Evolutionary conservation across 2,329 filamentous ascomycete genomes (phyloP), one percentile per base, ranked within the genome.

Genomic region (Alternaria sp.): DNA sequence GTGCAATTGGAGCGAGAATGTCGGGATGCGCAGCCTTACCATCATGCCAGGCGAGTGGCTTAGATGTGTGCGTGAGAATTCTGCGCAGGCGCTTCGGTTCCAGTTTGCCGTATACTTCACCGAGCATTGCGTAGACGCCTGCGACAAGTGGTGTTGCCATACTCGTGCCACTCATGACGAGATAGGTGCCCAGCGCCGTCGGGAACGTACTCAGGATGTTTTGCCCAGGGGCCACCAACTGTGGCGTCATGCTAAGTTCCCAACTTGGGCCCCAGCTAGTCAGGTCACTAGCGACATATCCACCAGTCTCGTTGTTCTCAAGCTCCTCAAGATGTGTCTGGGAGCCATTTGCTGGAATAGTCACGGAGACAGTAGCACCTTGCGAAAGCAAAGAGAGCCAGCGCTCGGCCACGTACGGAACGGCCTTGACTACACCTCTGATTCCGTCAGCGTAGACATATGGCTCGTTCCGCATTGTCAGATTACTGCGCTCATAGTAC

Each of bases 211-310:
- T 86, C 26, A 88, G 73, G 44, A 88, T 87, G 50, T 80, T 80
- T 46, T 84, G 84, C 34, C 86, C 85, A 3, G 85, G 83, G 1
- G 84, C 78, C n/a, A 81, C 82, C 40, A 86, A 72, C 63, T 86
- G 81, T 0, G 85, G 85, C 72, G 86, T 86, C 46, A 84, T 72
- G 44, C 83, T 81, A 62, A 85, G 78, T 67, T 88, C 85, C 71
- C 81, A 88, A 3, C 82, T 86, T 2, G 86, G 86, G 7, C 86
- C 86, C 86, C 86, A 89, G 5, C 81, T 83, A 40, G 83, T 60
- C 23, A 67, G 24, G 2, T 17, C 36, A 6, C 59, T 28, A 10
- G 50, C 29, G 37, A 54, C 33, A 49, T 60, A 60, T 7, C 62
- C 64, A n/a, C 62, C 62, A 23, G 14, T 49, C 9, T 36, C 48